phyloP scores from a whole-genome alignment of 208 protist genomes.

The Vickermania ingenoplastis region DNA sequence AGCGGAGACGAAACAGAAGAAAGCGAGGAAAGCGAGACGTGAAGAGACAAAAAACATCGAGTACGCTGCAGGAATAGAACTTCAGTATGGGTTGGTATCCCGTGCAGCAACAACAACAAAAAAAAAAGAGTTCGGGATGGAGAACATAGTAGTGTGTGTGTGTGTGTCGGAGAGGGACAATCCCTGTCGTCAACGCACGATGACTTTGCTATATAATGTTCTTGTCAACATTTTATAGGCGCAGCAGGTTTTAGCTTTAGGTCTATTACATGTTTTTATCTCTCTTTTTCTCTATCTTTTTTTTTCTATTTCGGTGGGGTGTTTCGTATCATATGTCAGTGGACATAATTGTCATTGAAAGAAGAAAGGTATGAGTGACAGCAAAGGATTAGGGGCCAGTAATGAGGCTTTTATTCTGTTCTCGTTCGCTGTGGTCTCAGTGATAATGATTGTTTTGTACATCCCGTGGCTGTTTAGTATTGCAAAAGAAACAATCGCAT shows the following conservation, averaged over 20 bases:
- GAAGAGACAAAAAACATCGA: no score
- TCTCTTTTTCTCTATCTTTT: constrained; percentile 5
- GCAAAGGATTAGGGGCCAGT: constrained; percentile 63
- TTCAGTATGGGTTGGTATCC: no score
- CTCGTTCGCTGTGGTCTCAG: constrained; percentile 76
- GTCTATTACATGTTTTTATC: background rate
- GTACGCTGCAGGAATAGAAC: no score
- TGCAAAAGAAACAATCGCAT: constrained; percentile 36
- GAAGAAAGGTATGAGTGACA: constrained; percentile 10
- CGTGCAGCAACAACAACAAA: no score
- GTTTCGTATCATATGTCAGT: background rate
- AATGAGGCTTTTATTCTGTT: constrained; percentile 88
- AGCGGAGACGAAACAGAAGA: background rate
- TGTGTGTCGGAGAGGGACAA: background rate
- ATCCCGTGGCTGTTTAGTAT: constrained; percentile 77
- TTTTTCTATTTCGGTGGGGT: constrained; percentile 7
- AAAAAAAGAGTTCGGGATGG: no score
- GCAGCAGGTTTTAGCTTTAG: no score
- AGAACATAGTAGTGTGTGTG: background rate
- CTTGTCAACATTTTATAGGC: no score
- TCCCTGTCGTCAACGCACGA: no score
- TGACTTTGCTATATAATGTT: no score
- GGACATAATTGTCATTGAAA: no score
- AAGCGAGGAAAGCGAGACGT: no score
- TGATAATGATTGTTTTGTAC: constrained; percentile 77